Evolutionary conservation across 495 filamentous ascomycete species (phyloP).

Genomic region (Lophiotrema nucula): DNA sequence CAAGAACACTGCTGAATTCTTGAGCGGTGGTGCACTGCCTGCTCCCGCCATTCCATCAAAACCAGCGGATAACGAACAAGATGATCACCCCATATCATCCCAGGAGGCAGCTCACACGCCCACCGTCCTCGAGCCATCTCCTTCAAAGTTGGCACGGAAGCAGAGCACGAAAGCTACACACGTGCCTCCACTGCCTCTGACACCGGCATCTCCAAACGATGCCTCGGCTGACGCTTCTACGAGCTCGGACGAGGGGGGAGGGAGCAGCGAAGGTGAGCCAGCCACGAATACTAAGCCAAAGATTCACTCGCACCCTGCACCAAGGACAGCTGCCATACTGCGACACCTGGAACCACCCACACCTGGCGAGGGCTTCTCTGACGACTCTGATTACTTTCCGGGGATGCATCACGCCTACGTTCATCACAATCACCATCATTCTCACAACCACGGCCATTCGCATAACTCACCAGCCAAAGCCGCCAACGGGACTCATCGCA

Average conservation of each 20-base stretch:
- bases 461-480: background rate
- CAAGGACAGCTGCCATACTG: conserved; percentile 21
- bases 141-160: conserved; percentile 22
- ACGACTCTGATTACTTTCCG: conserved; percentile 39
- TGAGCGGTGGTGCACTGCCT: conserved; percentile 2
- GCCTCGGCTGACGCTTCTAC: conserved; percentile 22
- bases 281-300: conserved; percentile 10
- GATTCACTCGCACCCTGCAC: conserved; percentile 15
- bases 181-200: conserved; percentile 10
- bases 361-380: conserved; percentile 40
- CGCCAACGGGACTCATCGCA: background rate
- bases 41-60: conserved; percentile 5
- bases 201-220: conserved; percentile 27
- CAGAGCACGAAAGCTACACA: conserved; percentile 9
- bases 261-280: conserved; percentile 18
- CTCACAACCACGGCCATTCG: conserved; percentile 1
- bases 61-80: conserved; percentile 28
- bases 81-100: conserved; percentile 34
- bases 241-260: conserved; percentile 3
- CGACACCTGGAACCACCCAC: conserved; percentile 23
- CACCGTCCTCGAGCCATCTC: conserved; percentile 18
- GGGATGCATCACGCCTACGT: conserved; percentile 7
- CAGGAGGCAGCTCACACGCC: conserved; percentile 28
- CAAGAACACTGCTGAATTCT: conserved; percentile 35
- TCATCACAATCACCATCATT: conserved; percentile 7